Conservation (phyloP, 352 stramenopile species). For the Phytopythium chamaehyphon region DNA sequence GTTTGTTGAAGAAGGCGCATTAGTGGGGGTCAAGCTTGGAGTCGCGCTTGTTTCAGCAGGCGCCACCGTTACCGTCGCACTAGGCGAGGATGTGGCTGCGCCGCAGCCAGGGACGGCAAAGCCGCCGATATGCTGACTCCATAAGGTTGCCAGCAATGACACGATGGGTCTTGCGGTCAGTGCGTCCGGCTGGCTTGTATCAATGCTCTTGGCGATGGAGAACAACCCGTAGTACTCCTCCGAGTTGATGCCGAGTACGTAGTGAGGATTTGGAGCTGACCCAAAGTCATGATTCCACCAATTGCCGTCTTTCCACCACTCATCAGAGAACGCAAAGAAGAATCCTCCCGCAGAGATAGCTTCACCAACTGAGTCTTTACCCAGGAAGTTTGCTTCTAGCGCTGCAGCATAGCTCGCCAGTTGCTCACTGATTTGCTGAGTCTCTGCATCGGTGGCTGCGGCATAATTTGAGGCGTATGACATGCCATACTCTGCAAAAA, state of each 20-base stretch:
- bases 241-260: conserved; percentile 25
- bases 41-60: neutral
- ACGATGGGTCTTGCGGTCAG: conserved; percentile 2
- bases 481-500: conserved; percentile 32
- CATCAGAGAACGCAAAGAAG: conserved; percentile 35
- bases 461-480: conserved; percentile 25
- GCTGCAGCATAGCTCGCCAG: conserved; percentile 7
- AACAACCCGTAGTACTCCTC: conserved; percentile 37
- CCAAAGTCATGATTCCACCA: conserved; percentile 23
- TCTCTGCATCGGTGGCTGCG: conserved; percentile 8
- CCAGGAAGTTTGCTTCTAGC: conserved; percentile 28
- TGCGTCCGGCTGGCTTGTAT: neutral
- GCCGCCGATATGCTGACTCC: neutral
- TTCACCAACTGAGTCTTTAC: conserved; percentile 19
- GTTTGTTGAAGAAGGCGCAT: neutral
- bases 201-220: neutral
- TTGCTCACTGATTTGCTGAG: conserved; percentile 9
- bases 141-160: conserved; percentile 3
- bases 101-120: conserved; percentile 1
- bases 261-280: conserved; percentile 13
- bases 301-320: conserved; percentile 36
- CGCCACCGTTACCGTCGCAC: neutral
- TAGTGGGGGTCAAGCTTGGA: neutral
- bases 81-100: neutral
- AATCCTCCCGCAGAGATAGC: conserved; percentile 27